Conservation (phyloP, 257 asterid species). For the Sherardia arvensis region DNA sequence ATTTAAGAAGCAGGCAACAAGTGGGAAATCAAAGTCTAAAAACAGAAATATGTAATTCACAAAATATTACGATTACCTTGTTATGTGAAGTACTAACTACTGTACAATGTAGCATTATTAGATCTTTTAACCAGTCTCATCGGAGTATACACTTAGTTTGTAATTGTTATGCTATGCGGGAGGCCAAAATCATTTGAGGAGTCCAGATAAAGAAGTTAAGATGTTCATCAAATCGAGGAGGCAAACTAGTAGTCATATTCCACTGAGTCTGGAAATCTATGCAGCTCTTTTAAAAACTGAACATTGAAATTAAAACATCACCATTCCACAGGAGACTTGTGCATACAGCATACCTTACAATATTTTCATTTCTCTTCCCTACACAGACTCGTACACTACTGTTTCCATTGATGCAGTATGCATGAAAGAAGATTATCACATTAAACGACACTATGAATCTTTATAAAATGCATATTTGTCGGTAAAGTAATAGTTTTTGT, state of each 20-base stretch:
- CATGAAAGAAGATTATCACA: not conserved
- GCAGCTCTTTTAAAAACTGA: not conserved
- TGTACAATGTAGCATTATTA: too few species aligned
- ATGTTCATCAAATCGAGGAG: not conserved
- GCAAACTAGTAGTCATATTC: not conserved
- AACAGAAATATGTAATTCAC: not conserved
- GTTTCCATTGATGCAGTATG: not conserved
- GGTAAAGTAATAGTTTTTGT: not conserved
- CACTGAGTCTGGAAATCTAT: not conserved
- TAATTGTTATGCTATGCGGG: not conserved
- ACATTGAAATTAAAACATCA: not conserved
- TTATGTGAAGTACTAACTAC: not conserved
- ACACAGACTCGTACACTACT: not conserved
- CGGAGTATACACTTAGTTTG: not conserved
- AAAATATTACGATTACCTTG: not conserved
- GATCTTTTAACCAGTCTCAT: not conserved
- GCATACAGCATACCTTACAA: not conserved
- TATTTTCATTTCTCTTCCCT: not conserved
- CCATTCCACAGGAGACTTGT: not conserved
- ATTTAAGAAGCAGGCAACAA: not conserved
- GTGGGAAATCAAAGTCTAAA: not conserved
- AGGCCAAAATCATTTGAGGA: not conserved
- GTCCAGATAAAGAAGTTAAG: not conserved
- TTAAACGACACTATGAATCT: not conserved
- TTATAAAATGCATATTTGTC: not conserved